Base-by-base conservation (phyloP, 768 basidiomycete genomes). In the Butyriboletus loyo region DNA sequence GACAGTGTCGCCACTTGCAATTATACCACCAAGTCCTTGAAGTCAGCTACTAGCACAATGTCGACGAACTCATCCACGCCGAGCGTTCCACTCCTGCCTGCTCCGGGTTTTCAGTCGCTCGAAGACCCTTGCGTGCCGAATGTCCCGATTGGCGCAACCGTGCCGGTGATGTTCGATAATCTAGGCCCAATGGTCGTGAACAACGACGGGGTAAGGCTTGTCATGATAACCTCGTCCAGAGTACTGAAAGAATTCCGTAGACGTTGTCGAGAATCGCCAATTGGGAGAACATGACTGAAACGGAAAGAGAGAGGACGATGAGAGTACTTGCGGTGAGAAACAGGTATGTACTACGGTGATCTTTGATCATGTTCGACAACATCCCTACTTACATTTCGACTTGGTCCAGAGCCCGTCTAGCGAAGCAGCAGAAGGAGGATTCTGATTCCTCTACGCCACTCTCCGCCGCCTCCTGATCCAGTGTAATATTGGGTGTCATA, bases 181-280 rank as follows among this genome's bases (percentile, higher is more conserved):
- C 73, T 87, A 13, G 85, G 84, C 1, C 85, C 85, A 1, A 77
- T 87, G 74, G 82, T 87, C 39, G 82, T 86, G 36, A 86, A 86
- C 62, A 78, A 71, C 37, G 79, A 87, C 69, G 85, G 84, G 47
- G 83, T 85, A 63, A 2, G 50, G 78, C 70, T 15, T 15, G 13
- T 24, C 28, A 43, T 13, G 19, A 34, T 49, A 21, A 25, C 9
- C 13, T 22, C 13, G 31, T 35, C 34, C 32, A 39, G 10, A 11
- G 22, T 30, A 7, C 21, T 48, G 13, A 50, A 6, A 28, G 13
- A 17, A 21, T 34, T 27, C 30, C 15, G 13, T 53, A 86, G 85
- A 87, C 85, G 0, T 62, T 86, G 15, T 86, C 84, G 8, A 72
- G 85, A 32, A 84, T 87, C 52, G 75, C 76, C 27, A 85, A 87